Evolutionary conservation across 139 green algal genomes (phyloP).

Genomic region (Closterium sp.): DNA sequence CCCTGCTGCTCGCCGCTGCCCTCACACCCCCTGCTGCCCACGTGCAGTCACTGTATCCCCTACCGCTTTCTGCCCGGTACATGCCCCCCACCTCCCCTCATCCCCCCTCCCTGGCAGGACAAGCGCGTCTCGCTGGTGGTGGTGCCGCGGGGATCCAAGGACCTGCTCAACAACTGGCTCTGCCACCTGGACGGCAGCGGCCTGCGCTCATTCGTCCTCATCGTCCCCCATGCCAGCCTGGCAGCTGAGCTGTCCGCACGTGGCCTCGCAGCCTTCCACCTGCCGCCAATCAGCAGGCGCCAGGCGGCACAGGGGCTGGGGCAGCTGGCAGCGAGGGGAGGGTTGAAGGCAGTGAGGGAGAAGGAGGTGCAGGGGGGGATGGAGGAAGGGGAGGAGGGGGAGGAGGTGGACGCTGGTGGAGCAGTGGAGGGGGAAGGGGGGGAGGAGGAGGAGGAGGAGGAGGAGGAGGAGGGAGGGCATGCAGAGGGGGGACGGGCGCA

Average conservation of each 20-base stretch:
- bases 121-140: slow-evolving; percentile 24
- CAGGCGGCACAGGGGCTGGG: background rate
- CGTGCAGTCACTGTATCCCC: too few species aligned
- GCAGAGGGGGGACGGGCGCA: background rate
- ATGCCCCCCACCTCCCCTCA: background rate
- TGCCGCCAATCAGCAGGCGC: background rate
- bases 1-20: background rate
- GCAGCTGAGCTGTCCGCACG: background rate
- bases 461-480: background rate
- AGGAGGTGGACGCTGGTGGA: background rate
- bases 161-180: slow-evolving; percentile 18
- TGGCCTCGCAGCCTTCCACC: background rate
- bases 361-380: background rate
- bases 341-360: background rate
- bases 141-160: slow-evolving; percentile 4
- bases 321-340: background rate
- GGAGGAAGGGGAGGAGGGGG: background rate
- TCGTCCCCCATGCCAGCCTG: background rate
- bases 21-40: too few species aligned
- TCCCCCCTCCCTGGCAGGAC: background rate
- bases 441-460: background rate
- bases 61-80: too few species aligned
- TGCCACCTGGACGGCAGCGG: slow-evolving; percentile 26
- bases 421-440: background rate
- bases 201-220: slow-evolving; percentile 28